Base-by-base conservation (phyloP, 192 early-diverging fungal species). In the Backusella australiensis region DNA sequence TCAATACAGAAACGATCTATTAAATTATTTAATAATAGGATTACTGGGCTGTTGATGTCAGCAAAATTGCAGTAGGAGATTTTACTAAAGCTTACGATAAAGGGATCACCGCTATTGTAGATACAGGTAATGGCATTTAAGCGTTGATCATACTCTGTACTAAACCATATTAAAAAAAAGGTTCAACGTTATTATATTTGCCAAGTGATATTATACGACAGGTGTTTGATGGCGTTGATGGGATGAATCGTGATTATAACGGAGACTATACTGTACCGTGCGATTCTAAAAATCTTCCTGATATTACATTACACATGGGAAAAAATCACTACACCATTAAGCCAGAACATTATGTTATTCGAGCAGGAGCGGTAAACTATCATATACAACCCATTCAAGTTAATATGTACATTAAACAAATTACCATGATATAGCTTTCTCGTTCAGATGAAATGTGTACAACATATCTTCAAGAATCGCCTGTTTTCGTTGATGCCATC, bases 31-130 rank as follows among this genome's bases (percentile, higher is more conserved):
- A 42, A 26, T 19, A 42, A 46, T 29, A 81, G 80, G 73, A 81
- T n/a, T 81, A 81, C 65, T 81, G 80, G 80, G 80, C 80, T 34
- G 68, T 70, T 14, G 73, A 81, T 39, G 71, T 81, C 17, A 59
- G 71, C 32, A 39, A 56, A 4, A 67, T 80, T 0, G 19, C 74
- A 36, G 42, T 80, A 39, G 74, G 71, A 12, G 67, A 73, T 56
- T 69, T 72, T 38, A 34, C 9, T 17, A 41, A 66, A 17, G 21
- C 5, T 14, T 34, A 75, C 1, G 71, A 39, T 4, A 39, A 29
- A 12, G 35, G 56, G 6, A 34, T 80, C 3, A 56, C 65, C 0
- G 68, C 68, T 21, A 74, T 81, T 53, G 56, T 75, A 1, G 76
- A 77, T 75, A 77, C 73, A 32, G 79, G 75, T 23, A 78, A 35